Evolutionary conservation across 2,329 filamentous ascomycete species (phyloP).

Genomic region (Apiospora koreana): DNA sequence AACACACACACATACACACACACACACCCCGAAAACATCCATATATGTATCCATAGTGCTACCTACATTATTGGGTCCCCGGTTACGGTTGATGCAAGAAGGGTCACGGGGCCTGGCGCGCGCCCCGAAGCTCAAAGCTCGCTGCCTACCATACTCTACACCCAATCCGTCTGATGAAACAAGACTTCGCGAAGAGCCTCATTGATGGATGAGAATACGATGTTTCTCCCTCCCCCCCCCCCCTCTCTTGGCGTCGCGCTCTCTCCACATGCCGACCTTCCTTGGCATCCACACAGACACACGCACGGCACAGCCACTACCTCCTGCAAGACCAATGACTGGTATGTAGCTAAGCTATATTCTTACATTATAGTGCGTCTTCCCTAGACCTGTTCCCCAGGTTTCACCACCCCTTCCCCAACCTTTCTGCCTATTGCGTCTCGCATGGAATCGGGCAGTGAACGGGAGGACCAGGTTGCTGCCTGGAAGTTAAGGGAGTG

Average conservation of each 20-base stretch:
- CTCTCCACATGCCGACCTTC: not conserved
- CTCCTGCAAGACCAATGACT: not conserved
- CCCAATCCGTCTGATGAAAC: not conserved
- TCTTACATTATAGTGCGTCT: not conserved
- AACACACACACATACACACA: too few species aligned
- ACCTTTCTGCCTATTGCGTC: not conserved
- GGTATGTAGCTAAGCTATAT: not conserved
- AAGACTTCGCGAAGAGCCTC: not conserved
- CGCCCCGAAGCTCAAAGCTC: not conserved
- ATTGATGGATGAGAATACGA: not conserved
- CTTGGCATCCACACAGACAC: not conserved
- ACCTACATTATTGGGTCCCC: not conserved
- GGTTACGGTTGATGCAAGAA: not conserved
- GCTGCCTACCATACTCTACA: not conserved
- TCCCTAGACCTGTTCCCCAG: not conserved
- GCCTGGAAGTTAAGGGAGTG: not conserved
- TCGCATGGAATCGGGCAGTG: not conserved
- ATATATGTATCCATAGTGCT: not conserved
- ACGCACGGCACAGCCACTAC: not conserved
- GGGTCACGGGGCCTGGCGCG: not conserved
- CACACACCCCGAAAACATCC: too few species aligned
- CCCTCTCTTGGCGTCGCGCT: not conserved
- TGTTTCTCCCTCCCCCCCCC: too few species aligned
- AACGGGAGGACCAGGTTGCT: not conserved
- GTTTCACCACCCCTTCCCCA: not conserved